These are phyloP conservation scores for Diaporthe nobilis DNA, from an alignment of 2,329 filamentous ascomycete genomes.

Conservation along the genomic window DNA sequence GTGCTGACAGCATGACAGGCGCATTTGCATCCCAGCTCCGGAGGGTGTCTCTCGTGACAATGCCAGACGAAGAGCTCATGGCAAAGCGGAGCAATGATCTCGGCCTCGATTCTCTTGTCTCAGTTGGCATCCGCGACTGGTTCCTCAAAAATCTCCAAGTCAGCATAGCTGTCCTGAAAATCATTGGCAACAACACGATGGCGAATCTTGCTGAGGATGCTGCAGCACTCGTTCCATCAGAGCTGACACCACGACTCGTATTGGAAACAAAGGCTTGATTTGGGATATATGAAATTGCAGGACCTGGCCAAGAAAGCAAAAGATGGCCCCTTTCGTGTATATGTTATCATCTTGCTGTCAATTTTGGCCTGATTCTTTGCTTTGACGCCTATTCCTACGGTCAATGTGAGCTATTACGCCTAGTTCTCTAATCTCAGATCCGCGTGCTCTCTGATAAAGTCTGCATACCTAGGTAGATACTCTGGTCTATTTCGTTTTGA, in stretches of 20 bases:
- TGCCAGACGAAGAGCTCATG: slow-evolving; percentile 20
- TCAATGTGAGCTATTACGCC: no score
- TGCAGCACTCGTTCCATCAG: background rate
- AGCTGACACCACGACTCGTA: background rate
- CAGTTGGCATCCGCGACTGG: slow-evolving; percentile 58
- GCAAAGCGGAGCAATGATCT: slow-evolving; percentile 35
- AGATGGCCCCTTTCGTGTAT: background rate
- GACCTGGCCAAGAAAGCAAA: rapidly evolving
- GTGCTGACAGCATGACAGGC: background rate
- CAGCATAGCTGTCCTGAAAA: slow-evolving; percentile 59
- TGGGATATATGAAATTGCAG: rapidly evolving
- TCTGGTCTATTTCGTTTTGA: background rate
- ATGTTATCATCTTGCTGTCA: no score
- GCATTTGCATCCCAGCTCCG: slow-evolving; percentile 9
- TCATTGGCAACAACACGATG: slow-evolving; percentile 44
- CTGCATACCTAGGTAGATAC: background rate
- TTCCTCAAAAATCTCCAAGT: slow-evolving; percentile 57
- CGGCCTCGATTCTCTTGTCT: slow-evolving; percentile 43
- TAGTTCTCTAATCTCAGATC: no score
- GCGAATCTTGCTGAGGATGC: slow-evolving; percentile 7
- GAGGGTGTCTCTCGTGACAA: background rate
- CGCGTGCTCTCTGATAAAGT: background rate
- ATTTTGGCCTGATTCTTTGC: no score
- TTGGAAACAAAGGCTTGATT: background rate
- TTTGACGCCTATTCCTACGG: no score